A percentile compares a stretch with the other conserved stretches of the same genome.
phyloP scores from a whole-genome alignment of 2,329 filamentous ascomycete species.

The Ceratocystis destructans region DNA sequence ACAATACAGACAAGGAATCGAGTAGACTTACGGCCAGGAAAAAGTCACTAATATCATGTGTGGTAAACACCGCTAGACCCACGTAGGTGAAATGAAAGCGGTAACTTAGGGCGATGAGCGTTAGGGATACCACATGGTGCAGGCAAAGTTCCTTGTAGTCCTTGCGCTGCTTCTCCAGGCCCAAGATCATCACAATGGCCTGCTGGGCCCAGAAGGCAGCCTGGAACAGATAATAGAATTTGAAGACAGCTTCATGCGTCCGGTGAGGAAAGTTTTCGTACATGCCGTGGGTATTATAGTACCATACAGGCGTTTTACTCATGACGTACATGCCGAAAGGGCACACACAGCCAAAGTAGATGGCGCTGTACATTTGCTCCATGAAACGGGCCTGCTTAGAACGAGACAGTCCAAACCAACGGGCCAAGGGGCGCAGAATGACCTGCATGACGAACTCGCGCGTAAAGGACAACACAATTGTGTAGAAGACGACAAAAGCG shows the following conservation, averaged over 20 bases:
- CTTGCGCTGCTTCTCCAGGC: constrained; percentile 85
- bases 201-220: constrained; percentile 94
- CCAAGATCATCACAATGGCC: constrained; percentile 71
- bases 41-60: constrained; percentile 88
- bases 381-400: constrained; percentile 83
- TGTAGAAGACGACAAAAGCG: constrained; percentile 81
- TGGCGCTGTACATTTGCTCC: constrained; percentile 88
- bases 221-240: constrained; percentile 92
- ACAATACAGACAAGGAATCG: too few relatives aligned
- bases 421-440: constrained; percentile 62
- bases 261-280: constrained; percentile 78
- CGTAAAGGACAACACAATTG: constrained; percentile 76
- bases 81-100: constrained; percentile 96
- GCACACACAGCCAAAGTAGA: constrained; percentile 76
- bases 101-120: constrained; percentile 75
- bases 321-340: constrained; percentile 83
- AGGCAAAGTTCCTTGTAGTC: constrained; percentile 88
- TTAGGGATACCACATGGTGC: constrained; percentile 79
- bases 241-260: constrained; percentile 67
- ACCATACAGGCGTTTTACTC: constrained; percentile 84
- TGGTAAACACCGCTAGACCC: constrained; percentile 83
- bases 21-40: constrained; percentile 64
- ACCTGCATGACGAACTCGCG: constrained; percentile 95
- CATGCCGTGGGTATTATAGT: constrained; percentile 84
- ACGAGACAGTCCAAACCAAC: constrained; percentile 54